Evolutionary conservation across 2,329 filamentous ascomycete species (phyloP).

Genomic region (Plenodomus biglobosus): DNA sequence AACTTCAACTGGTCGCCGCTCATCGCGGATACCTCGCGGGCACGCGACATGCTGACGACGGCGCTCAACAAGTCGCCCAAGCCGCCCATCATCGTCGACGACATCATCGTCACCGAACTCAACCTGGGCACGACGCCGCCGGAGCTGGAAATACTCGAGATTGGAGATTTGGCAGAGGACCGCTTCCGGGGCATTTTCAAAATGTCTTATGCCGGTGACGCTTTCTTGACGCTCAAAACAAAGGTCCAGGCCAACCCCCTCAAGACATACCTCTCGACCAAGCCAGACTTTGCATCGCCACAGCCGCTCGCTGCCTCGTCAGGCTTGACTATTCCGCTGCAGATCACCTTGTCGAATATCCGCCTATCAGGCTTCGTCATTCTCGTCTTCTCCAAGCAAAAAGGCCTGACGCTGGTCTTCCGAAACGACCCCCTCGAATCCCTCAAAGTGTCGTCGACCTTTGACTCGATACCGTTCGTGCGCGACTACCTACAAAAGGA

Average conservation of each 20-base stretch:
- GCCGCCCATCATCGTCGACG: slow-evolving; percentile 97
- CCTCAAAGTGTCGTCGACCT: slow-evolving; percentile 96
- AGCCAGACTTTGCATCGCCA: slow-evolving; percentile 89
- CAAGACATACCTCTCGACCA: slow-evolving; percentile 91
- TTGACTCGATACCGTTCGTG: slow-evolving; percentile 98
- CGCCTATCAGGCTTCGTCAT: slow-evolving; percentile 97
- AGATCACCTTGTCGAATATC: slow-evolving; percentile 94
- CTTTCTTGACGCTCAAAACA: slow-evolving; percentile 91
- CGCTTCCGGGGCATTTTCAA: slow-evolving; percentile 98
- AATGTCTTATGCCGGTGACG: slow-evolving; percentile 96
- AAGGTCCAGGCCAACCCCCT: slow-evolving; percentile 96
- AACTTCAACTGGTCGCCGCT: slow-evolving; percentile 99
- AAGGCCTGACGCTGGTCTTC: slow-evolving; percentile 94
- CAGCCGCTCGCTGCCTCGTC: slow-evolving; percentile 88
- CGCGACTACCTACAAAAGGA: slow-evolving; percentile 95
- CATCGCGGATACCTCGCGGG: slow-evolving; percentile 88
- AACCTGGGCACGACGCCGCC: slow-evolving; percentile 94
- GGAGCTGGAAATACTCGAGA: slow-evolving; percentile 94
- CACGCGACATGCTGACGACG: slow-evolving; percentile 89
- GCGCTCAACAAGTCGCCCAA: slow-evolving; percentile 98
- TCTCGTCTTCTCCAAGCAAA: slow-evolving; percentile 94
- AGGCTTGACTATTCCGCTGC: slow-evolving; percentile 92
- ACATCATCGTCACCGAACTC: slow-evolving; percentile 96
- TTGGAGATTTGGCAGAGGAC: slow-evolving; percentile 95
- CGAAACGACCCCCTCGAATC: slow-evolving; percentile 97